Evolutionary conservation across 2,329 filamentous ascomycete species (phyloP).

Genomic region (Ophiostoma himal-ulmi): DNA sequence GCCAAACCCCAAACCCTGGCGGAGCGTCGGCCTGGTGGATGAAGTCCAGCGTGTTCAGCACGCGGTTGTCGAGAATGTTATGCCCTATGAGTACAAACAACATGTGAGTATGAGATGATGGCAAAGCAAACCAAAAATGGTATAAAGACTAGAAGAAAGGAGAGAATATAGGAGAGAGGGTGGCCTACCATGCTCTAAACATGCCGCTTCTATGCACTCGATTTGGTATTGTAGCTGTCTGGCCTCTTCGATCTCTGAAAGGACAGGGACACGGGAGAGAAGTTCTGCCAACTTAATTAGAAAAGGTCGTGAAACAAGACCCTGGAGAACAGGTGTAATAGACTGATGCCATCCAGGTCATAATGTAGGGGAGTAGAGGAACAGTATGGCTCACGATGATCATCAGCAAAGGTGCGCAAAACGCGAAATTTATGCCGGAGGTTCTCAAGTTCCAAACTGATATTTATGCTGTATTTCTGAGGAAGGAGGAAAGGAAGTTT

Average conservation of each 20-base stretch:
- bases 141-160: neutral
- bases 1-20: slow-evolving; percentile 46
- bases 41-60: slow-evolving; percentile 37
- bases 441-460: slow-evolving; percentile 48
- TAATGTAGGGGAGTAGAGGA: neutral
- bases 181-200: slow-evolving; percentile 43
- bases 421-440: slow-evolving; percentile 50
- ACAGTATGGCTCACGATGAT: slow-evolving; percentile 41
- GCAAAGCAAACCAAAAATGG: neutral
- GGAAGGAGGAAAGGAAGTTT: slow-evolving; percentile 45
- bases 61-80: slow-evolving; percentile 39
- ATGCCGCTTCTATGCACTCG: slow-evolving; percentile 51
- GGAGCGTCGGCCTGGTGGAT: slow-evolving; percentile 39
- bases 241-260: slow-evolving; percentile 54
- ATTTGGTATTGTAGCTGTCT: slow-evolving; percentile 52
- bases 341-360: neutral
- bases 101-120: neutral
- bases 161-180: neutral
- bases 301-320: neutral
- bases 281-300: slow-evolving; percentile 33
- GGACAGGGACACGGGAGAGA: slow-evolving; percentile 37
- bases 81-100: slow-evolving; percentile 34
- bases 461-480: slow-evolving; percentile 43
- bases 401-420: slow-evolving; percentile 44
- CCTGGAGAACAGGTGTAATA: no score